Evolutionary conservation across 192 early-diverging fungal genomes (phyloP).

Genomic region (Gonapodya sp.): DNA sequence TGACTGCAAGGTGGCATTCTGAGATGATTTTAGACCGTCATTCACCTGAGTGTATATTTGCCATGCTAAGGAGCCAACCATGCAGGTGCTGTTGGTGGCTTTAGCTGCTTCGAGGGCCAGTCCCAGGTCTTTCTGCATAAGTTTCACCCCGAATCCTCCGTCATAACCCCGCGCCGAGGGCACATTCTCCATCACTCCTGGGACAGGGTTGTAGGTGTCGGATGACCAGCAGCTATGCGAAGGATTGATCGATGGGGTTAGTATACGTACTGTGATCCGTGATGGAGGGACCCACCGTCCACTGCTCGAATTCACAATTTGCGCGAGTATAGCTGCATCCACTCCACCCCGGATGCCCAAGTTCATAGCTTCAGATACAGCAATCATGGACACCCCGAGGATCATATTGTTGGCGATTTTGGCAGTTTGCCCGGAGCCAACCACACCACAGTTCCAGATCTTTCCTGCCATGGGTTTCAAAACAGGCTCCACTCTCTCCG

Average conservation of each 20-base stretch:
- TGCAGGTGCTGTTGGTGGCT: constrained; percentile 23
- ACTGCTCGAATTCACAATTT: constrained; percentile 79
- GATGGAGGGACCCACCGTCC: constrained; percentile 26
- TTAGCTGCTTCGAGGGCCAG: constrained; percentile 80
- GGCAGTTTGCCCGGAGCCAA: constrained; percentile 80
- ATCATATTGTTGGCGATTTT: constrained; percentile 99
- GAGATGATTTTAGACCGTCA: not conserved
- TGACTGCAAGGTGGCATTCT: too few species aligned
- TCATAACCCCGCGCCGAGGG: constrained; percentile 70
- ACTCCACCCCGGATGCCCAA: constrained; percentile 80
- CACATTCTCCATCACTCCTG: constrained; percentile 66
- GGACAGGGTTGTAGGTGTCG: constrained; percentile 85
- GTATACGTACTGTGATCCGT: too few species aligned
- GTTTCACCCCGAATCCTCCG: constrained; percentile 78
- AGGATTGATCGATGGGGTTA: too few species aligned
- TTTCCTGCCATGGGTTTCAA: constrained; percentile 78
- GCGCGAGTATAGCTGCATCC: constrained; percentile 70
- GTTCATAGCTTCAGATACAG: constrained; percentile 83
- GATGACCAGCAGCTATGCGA: constrained; percentile 89
- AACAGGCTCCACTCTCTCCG: constrained; percentile 6
- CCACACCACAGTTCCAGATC: constrained; percentile 71
- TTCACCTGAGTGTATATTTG: not conserved
- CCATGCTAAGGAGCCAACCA: not conserved
- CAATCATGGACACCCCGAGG: constrained; percentile 89
- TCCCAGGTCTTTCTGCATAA: constrained; percentile 92